Evolutionary conservation across 495 filamentous ascomycete genomes (phyloP).

Genomic region (Chaetomidium leptoderma): DNA sequence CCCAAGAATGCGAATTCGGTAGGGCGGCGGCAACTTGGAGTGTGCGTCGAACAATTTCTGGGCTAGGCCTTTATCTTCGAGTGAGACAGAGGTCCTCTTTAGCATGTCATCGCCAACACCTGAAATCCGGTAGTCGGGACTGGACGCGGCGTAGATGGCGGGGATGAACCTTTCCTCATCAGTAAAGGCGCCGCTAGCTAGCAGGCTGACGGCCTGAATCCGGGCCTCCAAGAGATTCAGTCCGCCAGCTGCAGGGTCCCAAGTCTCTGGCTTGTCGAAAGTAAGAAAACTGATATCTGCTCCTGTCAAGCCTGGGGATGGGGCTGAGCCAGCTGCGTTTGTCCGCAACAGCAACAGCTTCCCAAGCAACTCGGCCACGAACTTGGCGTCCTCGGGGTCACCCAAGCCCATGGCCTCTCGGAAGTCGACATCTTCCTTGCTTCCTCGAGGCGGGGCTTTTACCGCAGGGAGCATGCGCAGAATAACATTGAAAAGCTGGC

Average conservation of each 20-base stretch:
- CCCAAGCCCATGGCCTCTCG: conserved; percentile 63
- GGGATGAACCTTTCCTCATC: conserved; percentile 79
- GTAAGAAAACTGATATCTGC: conserved; percentile 73
- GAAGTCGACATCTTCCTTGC: conserved; percentile 67
- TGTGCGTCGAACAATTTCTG: conserved; percentile 65
- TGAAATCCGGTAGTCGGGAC: conserved; percentile 74
- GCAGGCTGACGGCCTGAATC: conserved; percentile 60
- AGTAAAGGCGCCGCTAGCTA: conserved; percentile 78
- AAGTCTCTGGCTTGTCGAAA: conserved; percentile 62
- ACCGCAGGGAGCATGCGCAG: conserved; percentile 69
- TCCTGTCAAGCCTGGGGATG: conserved; percentile 64
- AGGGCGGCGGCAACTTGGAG: conserved; percentile 61
- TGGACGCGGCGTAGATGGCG: conserved; percentile 73
- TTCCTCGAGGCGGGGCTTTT: conserved; percentile 68
- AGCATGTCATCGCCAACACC: conserved; percentile 78
- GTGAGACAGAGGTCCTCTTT: conserved; percentile 64
- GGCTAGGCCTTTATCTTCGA: conserved; percentile 67
- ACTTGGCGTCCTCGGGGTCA: conserved; percentile 59
- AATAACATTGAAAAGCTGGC: conserved; percentile 79
- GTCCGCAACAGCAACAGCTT: conserved; percentile 71
- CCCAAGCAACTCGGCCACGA: conserved; percentile 70
- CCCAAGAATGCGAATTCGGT: conserved; percentile 69
- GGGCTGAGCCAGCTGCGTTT: conserved; percentile 29
- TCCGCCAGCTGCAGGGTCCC: conserved; percentile 59
- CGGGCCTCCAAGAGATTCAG: conserved; percentile 66